Conservation (phyloP, 768 basidiomycete species). For the Macrolepiota albuminosa region DNA sequence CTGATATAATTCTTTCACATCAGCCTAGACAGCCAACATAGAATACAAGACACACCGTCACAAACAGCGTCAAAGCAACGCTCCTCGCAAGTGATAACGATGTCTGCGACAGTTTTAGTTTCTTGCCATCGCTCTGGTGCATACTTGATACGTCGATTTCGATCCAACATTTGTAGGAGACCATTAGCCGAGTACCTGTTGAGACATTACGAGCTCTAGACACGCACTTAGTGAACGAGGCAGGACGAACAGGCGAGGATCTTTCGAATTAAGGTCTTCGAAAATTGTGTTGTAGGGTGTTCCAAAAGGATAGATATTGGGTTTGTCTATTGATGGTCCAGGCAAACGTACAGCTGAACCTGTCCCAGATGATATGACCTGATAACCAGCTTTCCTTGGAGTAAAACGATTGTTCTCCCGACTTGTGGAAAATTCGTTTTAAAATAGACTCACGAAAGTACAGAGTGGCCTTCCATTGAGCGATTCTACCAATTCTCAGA, state of each 20-base stretch:
- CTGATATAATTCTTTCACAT: constrained; percentile 31
- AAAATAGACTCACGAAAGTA: constrained; percentile 64
- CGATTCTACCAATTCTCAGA: constrained; percentile 61
- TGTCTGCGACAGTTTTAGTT: constrained; percentile 79
- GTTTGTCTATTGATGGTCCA: constrained; percentile 94
- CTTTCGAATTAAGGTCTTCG: constrained; percentile 81
- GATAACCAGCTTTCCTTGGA: constrained; percentile 81
- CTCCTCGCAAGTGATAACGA: constrained; percentile 99
- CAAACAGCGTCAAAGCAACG: constrained; percentile 98
- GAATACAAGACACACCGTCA: constrained; percentile 61
- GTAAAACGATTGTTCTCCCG: constrained; percentile 9
- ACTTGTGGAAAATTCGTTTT: background rate
- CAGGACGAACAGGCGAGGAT: constrained; percentile 68
- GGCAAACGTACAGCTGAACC: constrained; percentile 96
- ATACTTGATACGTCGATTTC: constrained; percentile 85
- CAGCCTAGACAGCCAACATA: constrained; percentile 3
- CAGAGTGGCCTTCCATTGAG: constrained; percentile 97
- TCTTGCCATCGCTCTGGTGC: constrained; percentile 99
- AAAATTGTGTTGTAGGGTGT: constrained; percentile 97
- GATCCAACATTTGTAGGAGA: constrained; percentile 91
- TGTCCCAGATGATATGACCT: constrained; percentile 92
- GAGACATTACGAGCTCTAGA: constrained; percentile 3
- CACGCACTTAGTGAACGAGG: background rate
- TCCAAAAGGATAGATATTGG: constrained; percentile 95
- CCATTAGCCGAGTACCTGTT: constrained; percentile 90